Percentiles rank a stretch among this genome's conserved stretches.
Evolutionary conservation across 192 early-diverging fungal genomes (phyloP).

Genomic region (Podila horticola): DNA sequence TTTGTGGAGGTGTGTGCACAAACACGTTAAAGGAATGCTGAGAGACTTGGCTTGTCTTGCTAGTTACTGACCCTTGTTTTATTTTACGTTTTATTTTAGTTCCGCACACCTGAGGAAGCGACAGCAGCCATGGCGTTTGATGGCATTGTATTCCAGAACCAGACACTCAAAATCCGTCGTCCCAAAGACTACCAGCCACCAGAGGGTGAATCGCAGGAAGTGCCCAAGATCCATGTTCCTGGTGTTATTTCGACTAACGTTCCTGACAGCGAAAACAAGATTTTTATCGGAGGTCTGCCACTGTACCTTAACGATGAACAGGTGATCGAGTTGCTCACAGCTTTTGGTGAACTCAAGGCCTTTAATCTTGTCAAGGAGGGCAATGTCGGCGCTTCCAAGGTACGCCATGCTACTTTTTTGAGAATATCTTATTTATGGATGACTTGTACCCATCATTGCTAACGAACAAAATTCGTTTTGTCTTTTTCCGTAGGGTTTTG

Average conservation of each 20-base stretch:
- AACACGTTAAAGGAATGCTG: background rate
- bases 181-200: slow-evolving; percentile 92
- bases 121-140: slow-evolving; percentile 94
- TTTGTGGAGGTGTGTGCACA: slow-evolving; percentile 86
- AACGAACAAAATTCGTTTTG: background rate
- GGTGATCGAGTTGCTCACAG: slow-evolving; percentile 90
- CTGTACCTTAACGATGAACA: slow-evolving; percentile 91
- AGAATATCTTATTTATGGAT: background rate
- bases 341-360: slow-evolving; percentile 92
- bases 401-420: slow-evolving; percentile 14
- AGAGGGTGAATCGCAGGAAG: slow-evolving; percentile 57
- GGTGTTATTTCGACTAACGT: slow-evolving; percentile 91
- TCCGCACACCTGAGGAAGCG: slow-evolving; percentile 88
- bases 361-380: slow-evolving; percentile 95
- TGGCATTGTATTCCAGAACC: slow-evolving; percentile 85
- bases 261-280: slow-evolving; percentile 91
- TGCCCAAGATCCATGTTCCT: slow-evolving; percentile 72
- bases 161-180: slow-evolving; percentile 89
- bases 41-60: background rate
- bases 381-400: slow-evolving; percentile 78
- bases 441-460: background rate
- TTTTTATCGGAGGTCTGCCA: slow-evolving; percentile 95
- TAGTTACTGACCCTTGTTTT: background rate
- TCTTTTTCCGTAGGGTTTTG: slow-evolving; percentile 76
- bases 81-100: slow-evolving; percentile 57